Conservation (phyloP, 2,329 filamentous ascomycete genomes). For the Stachybotrys elegans region DNA sequence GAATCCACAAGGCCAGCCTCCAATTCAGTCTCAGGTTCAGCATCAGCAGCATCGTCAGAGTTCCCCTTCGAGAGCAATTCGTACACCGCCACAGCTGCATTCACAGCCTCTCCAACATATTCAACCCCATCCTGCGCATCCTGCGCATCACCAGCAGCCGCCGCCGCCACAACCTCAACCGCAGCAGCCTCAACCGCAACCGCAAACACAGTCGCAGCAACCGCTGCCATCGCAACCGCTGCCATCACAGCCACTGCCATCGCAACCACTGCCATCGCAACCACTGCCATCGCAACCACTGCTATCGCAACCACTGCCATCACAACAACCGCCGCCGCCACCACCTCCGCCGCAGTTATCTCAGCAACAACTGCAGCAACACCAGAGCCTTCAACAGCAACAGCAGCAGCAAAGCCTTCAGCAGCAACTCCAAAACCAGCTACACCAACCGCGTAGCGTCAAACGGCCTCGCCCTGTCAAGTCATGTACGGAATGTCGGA, state of each 20-base stretch:
- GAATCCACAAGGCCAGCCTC: neutral
- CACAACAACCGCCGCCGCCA: neutral
- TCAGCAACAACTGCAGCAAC: constrained; percentile 18
- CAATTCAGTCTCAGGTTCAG: too few relatives aligned
- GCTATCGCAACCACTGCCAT: neutral
- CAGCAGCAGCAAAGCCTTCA: constrained; percentile 17
- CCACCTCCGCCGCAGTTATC: constrained; percentile 6
- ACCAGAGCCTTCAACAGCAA: constrained; percentile 20
- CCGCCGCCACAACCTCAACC: too few relatives aligned
- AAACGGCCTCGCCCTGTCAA: constrained; percentile 51
- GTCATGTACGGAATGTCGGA: constrained; percentile 52
- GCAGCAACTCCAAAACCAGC: constrained; percentile 11
- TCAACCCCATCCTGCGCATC: too few relatives aligned
- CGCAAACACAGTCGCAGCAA: too few relatives aligned
- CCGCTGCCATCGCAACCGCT: too few relatives aligned
- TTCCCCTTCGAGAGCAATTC: too few relatives aligned
- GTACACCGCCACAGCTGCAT: neutral
- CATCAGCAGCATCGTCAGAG: too few relatives aligned
- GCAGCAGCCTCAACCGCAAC: too few relatives aligned
- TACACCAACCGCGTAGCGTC: constrained; percentile 38
- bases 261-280: neutral
- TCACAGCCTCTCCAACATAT: too few relatives aligned
- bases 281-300: too few relatives aligned
- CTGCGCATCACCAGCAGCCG: too few relatives aligned
- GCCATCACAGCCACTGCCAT: too few relatives aligned